Base-by-base conservation (phyloP, 116 monocot genomes). In the Iris pallida region DNA sequence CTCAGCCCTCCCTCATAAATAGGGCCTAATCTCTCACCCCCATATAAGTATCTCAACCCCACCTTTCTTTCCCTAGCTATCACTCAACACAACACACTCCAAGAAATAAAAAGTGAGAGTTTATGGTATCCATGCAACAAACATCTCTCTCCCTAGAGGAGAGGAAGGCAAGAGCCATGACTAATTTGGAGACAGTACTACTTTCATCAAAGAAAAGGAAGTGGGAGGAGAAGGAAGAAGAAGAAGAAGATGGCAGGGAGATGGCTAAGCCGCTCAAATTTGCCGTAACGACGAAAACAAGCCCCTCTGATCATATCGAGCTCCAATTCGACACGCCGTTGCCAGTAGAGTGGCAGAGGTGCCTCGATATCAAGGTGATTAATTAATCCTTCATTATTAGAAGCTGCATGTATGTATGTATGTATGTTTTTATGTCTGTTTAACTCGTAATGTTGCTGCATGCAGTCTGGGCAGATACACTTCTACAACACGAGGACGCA, bases 401-500 rank as follows among this genome's bases (percentile, higher is more conserved):
- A n/a, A n/a, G n/a, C n/a, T n/a, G n/a, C 5, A 8, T 20, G 9
- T 10, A 13, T 48, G 16, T 40, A 43, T 16, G 16, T 46, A 6
- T 8, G 47, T 17, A 41, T 10, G 20, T 60, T 20, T 60, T 5
- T 8, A 8, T 4, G 6, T 8, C 9, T 16, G 40, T 60, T 60
- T 5, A 16, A 18, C 6, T 6, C 16, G 7, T 13, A 64, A 16
- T 40, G n/a, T 1, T 8, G 8, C 47, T 47, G 13, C n/a, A 46
- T 73, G 55, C 76, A 96, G 96, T 96, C 96, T 0, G 96, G 96
- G 4, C 73, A 78, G 65, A 81, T 92, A 41, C 85, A 96, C 77
- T 96, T 82, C 81, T 89, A 89, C 89, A 96, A 96, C 86, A 89
- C 89, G 4, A 85, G 84, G 75, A 96, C 96, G 7, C 76, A 89